These are phyloP conservation scores for Kandelia obovata DNA, from an alignment of 345 rosid species.

Conservation along the genomic window DNA sequence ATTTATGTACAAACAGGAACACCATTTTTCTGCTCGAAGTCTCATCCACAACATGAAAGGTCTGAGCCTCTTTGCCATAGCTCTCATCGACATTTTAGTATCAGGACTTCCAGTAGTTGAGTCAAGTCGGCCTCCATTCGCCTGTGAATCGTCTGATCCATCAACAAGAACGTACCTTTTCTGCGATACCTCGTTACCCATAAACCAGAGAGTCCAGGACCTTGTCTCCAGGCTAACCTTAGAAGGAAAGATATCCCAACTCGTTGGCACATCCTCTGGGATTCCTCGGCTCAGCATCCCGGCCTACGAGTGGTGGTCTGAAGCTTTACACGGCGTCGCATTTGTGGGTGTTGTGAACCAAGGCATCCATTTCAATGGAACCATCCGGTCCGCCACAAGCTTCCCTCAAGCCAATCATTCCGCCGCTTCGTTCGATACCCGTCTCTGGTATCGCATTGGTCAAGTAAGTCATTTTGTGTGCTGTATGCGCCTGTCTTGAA, in stretches of 20 bases:
- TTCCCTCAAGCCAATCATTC: constrained; percentile 84
- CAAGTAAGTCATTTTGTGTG: constrained; percentile 35
- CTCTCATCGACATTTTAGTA: background rate
- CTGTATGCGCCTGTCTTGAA: background rate
- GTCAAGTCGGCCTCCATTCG: constrained; percentile 48
- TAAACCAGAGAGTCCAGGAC: constrained; percentile 53
- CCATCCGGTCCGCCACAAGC: constrained; percentile 64
- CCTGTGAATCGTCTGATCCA: constrained; percentile 54
- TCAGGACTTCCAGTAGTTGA: constrained; percentile 8
- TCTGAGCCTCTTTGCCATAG: constrained; percentile 1
- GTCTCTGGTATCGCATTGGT: constrained; percentile 81
- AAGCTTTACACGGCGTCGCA: constrained; percentile 79
- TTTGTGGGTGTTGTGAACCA: constrained; percentile 39
- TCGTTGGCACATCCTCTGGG: constrained; percentile 57
- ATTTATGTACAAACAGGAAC: too few relatives aligned
- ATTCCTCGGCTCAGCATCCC: constrained; percentile 75
- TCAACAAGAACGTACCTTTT: constrained; percentile 43
- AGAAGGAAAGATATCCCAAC: constrained; percentile 77
- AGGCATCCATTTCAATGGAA: constrained; percentile 58
- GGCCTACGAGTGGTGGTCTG: constrained; percentile 90
- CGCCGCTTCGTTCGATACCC: constrained; percentile 69
- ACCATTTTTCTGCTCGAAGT: background rate
- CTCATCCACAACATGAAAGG: constrained; percentile 12
- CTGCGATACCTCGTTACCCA: constrained; percentile 54
- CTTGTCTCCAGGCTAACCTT: constrained; percentile 65